phyloP scores from a whole-genome alignment of 352 stramenopile genomes.

The Pythium sukuiense region DNA sequence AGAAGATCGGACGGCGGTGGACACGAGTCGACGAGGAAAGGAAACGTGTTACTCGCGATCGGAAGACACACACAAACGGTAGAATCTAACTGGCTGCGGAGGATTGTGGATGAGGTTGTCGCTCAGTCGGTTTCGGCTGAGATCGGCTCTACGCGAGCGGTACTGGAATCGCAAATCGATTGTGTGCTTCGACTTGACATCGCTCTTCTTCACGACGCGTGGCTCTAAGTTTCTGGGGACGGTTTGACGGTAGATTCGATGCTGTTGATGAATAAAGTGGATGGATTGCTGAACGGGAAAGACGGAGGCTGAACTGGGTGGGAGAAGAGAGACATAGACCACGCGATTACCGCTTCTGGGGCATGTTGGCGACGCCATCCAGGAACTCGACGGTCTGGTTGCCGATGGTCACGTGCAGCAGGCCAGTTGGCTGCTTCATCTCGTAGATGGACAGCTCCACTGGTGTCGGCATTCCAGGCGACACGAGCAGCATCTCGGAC shows the following conservation, averaged over 20 bases:
- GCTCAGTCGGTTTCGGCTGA: background rate
- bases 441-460: conserved; percentile 86
- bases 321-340: conserved; percentile 5
- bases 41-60: conserved; percentile 13
- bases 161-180: background rate
- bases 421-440: conserved; percentile 78
- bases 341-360: conserved; percentile 64
- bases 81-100: conserved; percentile 5
- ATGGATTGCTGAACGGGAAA: conserved; percentile 26
- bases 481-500: conserved; percentile 61
- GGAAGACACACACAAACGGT: background rate
- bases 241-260: conserved; percentile 10
- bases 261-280: background rate
- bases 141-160: background rate
- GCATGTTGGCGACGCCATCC: conserved; percentile 82
- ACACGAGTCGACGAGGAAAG: conserved; percentile 9
- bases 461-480: conserved; percentile 66
- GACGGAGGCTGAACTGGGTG: conserved; percentile 32
- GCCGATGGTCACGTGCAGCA: conserved; percentile 74
- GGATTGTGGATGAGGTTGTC: background rate
- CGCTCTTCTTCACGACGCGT: background rate
- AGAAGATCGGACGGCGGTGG: background rate
- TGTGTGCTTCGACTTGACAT: background rate
- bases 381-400: conserved; percentile 86
- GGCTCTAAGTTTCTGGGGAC: conserved; percentile 6